phyloP scores from a whole-genome alignment of 768 basidiomycete species.

The Tulasnella calospora region DNA sequence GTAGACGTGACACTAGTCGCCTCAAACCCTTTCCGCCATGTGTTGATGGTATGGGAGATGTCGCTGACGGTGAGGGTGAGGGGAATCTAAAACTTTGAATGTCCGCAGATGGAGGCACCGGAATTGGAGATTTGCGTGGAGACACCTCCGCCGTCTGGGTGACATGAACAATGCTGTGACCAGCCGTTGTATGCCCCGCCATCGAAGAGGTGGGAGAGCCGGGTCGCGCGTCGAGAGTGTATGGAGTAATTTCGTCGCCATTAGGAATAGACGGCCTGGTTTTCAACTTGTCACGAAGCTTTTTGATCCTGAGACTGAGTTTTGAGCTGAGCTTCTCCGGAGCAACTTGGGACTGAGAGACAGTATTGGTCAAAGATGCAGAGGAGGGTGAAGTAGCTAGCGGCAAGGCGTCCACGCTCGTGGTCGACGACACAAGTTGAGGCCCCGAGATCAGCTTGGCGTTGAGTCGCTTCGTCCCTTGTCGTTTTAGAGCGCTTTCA shows the following conservation, averaged over 20 bases:
- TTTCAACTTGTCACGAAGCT: constrained; percentile 57
- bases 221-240: neutral
- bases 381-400: constrained; percentile 40
- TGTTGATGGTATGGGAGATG: constrained; percentile 61
- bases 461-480: constrained; percentile 49
- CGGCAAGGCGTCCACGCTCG: constrained; percentile 61
- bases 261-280: constrained; percentile 46
- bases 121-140: constrained; percentile 41
- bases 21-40: constrained; percentile 53
- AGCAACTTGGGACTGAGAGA: constrained; percentile 33
- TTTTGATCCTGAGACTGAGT: constrained; percentile 69
- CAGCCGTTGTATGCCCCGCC: neutral
- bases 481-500: constrained; percentile 45
- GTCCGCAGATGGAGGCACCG: constrained; percentile 40
- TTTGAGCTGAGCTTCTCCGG: constrained; percentile 41
- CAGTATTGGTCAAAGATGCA: constrained; percentile 37
- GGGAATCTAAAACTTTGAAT: constrained; percentile 54
- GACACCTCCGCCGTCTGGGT: constrained; percentile 31
- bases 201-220: neutral
- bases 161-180: constrained; percentile 30
- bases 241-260: constrained; percentile 45
- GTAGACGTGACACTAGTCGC: constrained; percentile 74
- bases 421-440: constrained; percentile 59
- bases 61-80: constrained; percentile 15
- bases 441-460: constrained; percentile 63